Evolutionary conservation across 2,329 filamentous ascomycete genomes (phyloP), one percentile per base, ranked within the genome.

Genomic region (Trichoderma sp.): DNA sequence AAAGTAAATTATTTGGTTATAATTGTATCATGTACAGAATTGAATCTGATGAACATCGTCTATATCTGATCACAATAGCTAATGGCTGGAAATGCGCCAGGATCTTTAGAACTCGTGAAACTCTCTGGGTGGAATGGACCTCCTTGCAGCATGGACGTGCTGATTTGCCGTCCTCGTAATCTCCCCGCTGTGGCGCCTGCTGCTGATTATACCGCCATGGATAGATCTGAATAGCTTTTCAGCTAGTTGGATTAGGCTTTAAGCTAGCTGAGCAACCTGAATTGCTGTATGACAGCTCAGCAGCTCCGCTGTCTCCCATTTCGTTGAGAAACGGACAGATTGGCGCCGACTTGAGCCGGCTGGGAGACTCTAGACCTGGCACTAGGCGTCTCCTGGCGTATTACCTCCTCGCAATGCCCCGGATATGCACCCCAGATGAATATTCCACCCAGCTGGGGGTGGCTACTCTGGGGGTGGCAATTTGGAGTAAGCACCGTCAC

Each of bases 381-480:
- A 21, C 31, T 33, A 63, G 16, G 24, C 21, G 35, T 18, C 4
- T 6, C 11, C 7, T 16, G 8, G 18, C 24, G 38, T 27, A 29
- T 62, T 62, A 24, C 33, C 67, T 27, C 53, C 29, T 24, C 53
- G 4, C 21, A 31, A 12, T 31, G 12, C 35, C 38, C 67, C 31
- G 7, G 31, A 45, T 45, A 72, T 72, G 69, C 59, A 53, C 69
- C 59, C 69, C 69, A 53, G 69, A 64, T 71, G 53, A 62, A 31
- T 50, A 33, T 64, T 38, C 59, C 38, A 64, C 16, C 69, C 14
- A 64, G 11, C 35, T 63, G 53, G 59, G 69, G 59, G 29, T 31
- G 59, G 56, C n/a, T n/a, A 29, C 18, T 45, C 53, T 63, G 56
- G 68, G 68, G 68, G 24, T 71, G 33, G 56, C 27, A 12, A 59